Conservation (phyloP, 805 yeast genomes). For the Candida ulmi region DNA sequence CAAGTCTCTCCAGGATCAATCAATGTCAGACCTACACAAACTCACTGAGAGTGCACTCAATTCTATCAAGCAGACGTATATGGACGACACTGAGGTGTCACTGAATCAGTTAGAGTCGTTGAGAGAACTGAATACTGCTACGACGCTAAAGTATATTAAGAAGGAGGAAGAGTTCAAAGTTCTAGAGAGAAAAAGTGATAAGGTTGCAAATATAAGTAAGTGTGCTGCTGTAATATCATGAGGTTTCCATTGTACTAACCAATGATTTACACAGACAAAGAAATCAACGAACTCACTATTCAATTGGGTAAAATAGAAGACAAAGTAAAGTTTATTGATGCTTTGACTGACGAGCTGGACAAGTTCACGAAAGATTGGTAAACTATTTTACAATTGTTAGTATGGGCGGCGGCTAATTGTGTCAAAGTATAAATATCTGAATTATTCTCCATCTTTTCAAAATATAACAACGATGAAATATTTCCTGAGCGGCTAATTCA, state of each 20-base stretch:
- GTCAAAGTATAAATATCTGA: not conserved
- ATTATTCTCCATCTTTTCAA: not conserved
- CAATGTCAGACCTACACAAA: slow-evolving; percentile 10
- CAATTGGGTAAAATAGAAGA: slow-evolving; percentile 10
- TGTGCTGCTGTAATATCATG: not conserved
- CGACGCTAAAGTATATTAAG: slow-evolving; percentile 44
- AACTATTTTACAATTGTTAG: not conserved
- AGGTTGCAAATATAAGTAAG: slow-evolving; percentile 15
- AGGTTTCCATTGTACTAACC: slow-evolving; percentile 4
- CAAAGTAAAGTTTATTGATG: slow-evolving; percentile 13
- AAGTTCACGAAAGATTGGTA: slow-evolving; percentile 9
- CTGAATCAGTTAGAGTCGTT: slow-evolving; percentile 40
- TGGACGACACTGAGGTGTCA: slow-evolving; percentile 32
- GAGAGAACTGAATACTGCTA: slow-evolving; percentile 53
- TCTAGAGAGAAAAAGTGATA: slow-evolving; percentile 17
- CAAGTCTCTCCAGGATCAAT: too few relatives aligned
- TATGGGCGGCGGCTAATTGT: not conserved
- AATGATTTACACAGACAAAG: slow-evolving; percentile 18
- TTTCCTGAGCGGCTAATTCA: slow-evolving; percentile 13
- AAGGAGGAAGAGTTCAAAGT: slow-evolving; percentile 37
- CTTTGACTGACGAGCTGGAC: slow-evolving; percentile 15
- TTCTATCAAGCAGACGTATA: slow-evolving; percentile 28
- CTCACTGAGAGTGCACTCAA: slow-evolving; percentile 23
- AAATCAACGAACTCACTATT: slow-evolving; percentile 16
- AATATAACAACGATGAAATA: too few relatives aligned